Evolutionary conservation across 805 yeast genomes (phyloP), one percentile per base, ranked within the genome.

Genomic region (Wickerhamomyces sydowiorum): DNA sequence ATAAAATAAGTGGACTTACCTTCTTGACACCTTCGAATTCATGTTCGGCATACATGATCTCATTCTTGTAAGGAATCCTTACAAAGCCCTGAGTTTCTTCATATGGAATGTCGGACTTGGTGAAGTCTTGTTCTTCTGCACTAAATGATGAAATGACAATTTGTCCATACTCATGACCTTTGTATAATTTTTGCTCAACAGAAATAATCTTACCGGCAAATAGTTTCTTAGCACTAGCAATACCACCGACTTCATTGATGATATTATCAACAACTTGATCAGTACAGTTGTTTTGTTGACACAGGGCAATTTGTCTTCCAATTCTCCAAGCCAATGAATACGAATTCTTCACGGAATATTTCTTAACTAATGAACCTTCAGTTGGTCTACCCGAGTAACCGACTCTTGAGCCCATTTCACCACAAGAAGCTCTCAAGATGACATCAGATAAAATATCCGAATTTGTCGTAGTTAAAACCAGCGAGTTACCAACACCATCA

Each of bases 321-420:
- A 69, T 64, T 54, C 73, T 62, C 73, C 73, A 69, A 4, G 72
- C 65, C n/a, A 56, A 43, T 5, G 72, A 67, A 17, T 64, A 25
- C 3, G 69, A 43, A 41, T 59, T 53, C 17, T 44, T 53, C 10
- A 66, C 58, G 10, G 64, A 54, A 37, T 53, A 54, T n/a, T 42
- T 34, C 7, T 48, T 37, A 44, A 63, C 47, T 17, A 59, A 48
- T 2, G 47, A 45, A 19, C 51, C 45, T 10, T 48, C 53, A 49
- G 52, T 50, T 12, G 50, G 51, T 18, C 36, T 29, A 21, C 49
- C 45, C 7, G 48, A 50, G n/a, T 42, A 48, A 12, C 56, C 57
- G 21, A 53, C 57, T 38, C 42, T 44, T 12, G 54, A 43, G 15
- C 57, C 57, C 64, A 65, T 54, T 37, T 57, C 58, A 19, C 56